These are phyloP conservation scores for Coelastrella sp. DNA, from an alignment of 139 green algal genomes.

Conservation along the genomic window DNA sequence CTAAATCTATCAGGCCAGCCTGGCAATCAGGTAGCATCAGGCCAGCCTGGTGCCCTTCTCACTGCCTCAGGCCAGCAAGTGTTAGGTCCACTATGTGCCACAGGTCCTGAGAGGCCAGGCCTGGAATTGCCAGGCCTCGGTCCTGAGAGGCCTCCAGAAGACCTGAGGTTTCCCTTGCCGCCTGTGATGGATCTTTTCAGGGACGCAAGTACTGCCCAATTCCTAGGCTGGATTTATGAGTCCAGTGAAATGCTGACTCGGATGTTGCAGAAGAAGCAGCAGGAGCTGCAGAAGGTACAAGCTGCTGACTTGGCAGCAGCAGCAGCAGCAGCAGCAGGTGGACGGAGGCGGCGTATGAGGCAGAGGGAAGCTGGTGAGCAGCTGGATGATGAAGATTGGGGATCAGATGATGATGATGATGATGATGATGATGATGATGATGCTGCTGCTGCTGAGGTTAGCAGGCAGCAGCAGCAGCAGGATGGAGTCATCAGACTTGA, in stretches of 20 bases:
- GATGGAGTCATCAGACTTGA: neutral
- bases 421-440: neutral
- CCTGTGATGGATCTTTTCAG: neutral
- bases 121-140: neutral
- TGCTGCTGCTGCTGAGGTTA: neutral
- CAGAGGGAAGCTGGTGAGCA: neutral
- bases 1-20: neutral
- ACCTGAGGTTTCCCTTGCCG: neutral
- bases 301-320: neutral
- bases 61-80: neutral
- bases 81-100: neutral
- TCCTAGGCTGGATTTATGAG: neutral
- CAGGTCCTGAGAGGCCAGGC: neutral
- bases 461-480: neutral
- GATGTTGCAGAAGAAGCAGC: neutral
- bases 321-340: neutral
- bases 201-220: neutral
- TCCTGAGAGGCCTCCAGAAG: neutral
- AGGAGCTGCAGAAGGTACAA: neutral
- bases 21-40: neutral
- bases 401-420: neutral
- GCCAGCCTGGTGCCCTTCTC: neutral
- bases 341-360: neutral
- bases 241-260: neutral
- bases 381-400: neutral